Evolutionary conservation across 2,329 filamentous ascomycete genomes (phyloP), one percentile per base, ranked within the genome.

Genomic region (Cladosporium colombiae): DNA sequence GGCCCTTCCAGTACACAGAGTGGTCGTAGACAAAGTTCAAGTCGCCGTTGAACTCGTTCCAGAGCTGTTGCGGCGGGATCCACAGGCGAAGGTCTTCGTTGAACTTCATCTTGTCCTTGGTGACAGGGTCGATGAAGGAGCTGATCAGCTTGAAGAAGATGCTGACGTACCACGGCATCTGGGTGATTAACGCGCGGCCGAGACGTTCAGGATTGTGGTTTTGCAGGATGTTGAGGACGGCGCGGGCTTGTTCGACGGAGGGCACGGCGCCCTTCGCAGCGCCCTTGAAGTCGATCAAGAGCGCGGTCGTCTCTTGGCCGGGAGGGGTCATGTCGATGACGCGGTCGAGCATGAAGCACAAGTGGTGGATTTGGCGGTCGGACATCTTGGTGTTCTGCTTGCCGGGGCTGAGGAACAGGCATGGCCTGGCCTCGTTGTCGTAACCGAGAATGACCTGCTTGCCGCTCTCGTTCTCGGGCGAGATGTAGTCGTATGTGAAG

Each of bases 61-160:
- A 91, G 62, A 99, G 86, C 77, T 98, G 94, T 73, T 89, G 84
- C 8, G 88, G 79, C 5, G 93, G 93, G 23, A 99, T 90, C 77
- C 93, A 92, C 71, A 91, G 83, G 71, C 85, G 85, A 82, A 97
- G 89, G 75, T 96, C 91, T 78, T 97, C 93, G 82, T 98, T 97
- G 85, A 97, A 97, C 82, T 95, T 96, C 81, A 99, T 89, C 84
- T 99, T 99, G 75, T 95, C 89, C 66, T 91, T 88, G 11, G 95
- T 99, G 73, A 93, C 82, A 8, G 95, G 95, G 79, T 99, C 95
- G 80, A 99, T 97, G 80, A 99, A 97, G 46, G 94, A 93, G 5
- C 88, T 93, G 80, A 99, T 93, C 73, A 97, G 82, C 80, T 96
- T 97, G 85, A 98, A 96, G 85, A 99, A 99, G 60, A 91, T 91